Percentiles rank a stretch among this genome's conserved stretches.
Conservation (phyloP, 2,329 filamentous ascomycete species). For the Penicillium vulpinum region DNA sequence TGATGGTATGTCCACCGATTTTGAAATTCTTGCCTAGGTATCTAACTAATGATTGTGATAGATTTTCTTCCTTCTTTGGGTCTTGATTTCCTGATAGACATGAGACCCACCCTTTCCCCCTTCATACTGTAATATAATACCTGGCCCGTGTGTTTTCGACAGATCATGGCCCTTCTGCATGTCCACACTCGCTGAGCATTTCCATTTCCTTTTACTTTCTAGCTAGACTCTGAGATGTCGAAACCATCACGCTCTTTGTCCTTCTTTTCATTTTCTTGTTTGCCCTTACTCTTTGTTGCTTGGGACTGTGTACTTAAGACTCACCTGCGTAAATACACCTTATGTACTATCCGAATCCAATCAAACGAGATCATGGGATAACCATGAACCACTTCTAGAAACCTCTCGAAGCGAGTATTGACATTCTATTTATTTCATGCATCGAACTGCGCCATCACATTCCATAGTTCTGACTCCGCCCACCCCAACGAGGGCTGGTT, state of each 20-base stretch:
- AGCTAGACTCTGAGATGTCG: slow-evolving; percentile 28
- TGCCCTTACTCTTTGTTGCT: slow-evolving; percentile 1
- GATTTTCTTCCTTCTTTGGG: slow-evolving; percentile 81
- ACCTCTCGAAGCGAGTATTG: not conserved
- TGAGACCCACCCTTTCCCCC: slow-evolving; percentile 10
- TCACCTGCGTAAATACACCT: slow-evolving; percentile 22
- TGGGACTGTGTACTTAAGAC: slow-evolving; percentile 23
- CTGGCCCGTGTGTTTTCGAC: slow-evolving; percentile 19
- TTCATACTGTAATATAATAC: slow-evolving; percentile 38
- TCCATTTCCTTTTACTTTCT: slow-evolving; percentile 18
- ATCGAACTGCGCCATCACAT: slow-evolving; percentile 18
- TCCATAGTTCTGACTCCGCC: slow-evolving; percentile 26
- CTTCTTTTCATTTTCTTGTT: not conserved
- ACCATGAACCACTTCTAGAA: not conserved
- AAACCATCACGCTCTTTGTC: slow-evolving; percentile 12
- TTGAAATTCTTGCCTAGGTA: not conserved
- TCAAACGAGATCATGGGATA: not conserved
- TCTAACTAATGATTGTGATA: slow-evolving; percentile 18
- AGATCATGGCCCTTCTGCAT: slow-evolving; percentile 24
- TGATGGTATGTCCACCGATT: slow-evolving; percentile 63
- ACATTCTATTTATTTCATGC: not conserved
- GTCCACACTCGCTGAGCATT: slow-evolving; percentile 18
- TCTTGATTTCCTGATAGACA: slow-evolving; percentile 56
- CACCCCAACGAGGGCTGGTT: slow-evolving; percentile 26
- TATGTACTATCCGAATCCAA: slow-evolving; percentile 19